Evolutionary conservation across 768 basidiomycete species (phyloP).

Genomic region (Agrocybe praecox): DNA sequence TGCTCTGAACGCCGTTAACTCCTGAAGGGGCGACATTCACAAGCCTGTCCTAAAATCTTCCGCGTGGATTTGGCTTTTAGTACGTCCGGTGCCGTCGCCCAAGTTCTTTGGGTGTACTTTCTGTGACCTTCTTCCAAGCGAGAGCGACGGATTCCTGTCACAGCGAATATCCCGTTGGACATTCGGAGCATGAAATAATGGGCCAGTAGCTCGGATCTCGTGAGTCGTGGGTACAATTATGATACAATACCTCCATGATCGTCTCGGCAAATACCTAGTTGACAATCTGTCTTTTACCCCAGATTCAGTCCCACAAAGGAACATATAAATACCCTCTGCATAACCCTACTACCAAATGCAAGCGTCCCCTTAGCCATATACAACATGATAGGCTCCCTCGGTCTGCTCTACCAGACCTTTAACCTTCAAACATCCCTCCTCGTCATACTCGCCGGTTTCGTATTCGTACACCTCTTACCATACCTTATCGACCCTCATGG

Average conservation of each 20-base stretch:
- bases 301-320: not conserved
- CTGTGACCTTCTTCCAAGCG: not conserved
- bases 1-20: no score
- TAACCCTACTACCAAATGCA: no score
- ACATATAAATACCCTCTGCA: slow-evolving; percentile 16
- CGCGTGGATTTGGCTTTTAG: not conserved
- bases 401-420: slow-evolving; percentile 18
- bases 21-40: not conserved
- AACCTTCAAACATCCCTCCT: slow-evolving; percentile 26
- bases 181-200: slow-evolving; percentile 18
- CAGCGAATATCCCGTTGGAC: not conserved
- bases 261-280: slow-evolving; percentile 25
- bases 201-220: slow-evolving; percentile 25
- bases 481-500: slow-evolving; percentile 61
- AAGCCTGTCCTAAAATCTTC: not conserved
- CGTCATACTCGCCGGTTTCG: slow-evolving; percentile 26
- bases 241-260: slow-evolving; percentile 14
- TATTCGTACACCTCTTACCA: slow-evolving; percentile 42
- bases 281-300: not conserved
- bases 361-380: no score
- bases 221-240: slow-evolving; percentile 12
- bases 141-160: not conserved
- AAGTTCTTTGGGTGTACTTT: not conserved
- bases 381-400: slow-evolving; percentile 28
- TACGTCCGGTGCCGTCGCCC: slow-evolving; percentile 24